Evolutionary conservation across 2,329 filamentous ascomycete species (phyloP).

Genomic region (Talaromyces sp.): DNA sequence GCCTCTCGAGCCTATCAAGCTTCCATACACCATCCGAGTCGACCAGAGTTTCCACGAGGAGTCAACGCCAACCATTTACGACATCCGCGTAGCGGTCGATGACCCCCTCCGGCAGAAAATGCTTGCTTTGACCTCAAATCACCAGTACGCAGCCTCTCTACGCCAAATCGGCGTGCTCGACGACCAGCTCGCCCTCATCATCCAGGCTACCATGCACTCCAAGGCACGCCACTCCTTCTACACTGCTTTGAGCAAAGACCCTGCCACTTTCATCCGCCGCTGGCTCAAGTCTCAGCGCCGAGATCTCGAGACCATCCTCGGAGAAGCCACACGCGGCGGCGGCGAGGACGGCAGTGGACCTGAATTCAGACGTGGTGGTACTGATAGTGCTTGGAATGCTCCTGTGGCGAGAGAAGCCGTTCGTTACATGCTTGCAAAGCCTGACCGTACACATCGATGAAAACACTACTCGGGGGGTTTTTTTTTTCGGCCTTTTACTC

Average conservation of each 20-base stretch:
- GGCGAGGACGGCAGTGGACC: constrained; percentile 50
- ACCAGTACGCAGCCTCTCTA: constrained; percentile 65
- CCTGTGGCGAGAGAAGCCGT: constrained; percentile 59
- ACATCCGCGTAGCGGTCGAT: constrained; percentile 77
- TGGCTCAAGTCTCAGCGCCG: constrained; percentile 91
- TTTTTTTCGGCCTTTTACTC: neutral
- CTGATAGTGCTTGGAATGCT: constrained; percentile 59
- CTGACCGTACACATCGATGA: constrained; percentile 23
- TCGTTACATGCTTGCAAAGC: constrained; percentile 54
- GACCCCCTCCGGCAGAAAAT: constrained; percentile 71
- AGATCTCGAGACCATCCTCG: constrained; percentile 81
- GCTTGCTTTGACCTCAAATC: constrained; percentile 61
- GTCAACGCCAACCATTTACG: constrained; percentile 78
- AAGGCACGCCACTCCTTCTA: constrained; percentile 92
- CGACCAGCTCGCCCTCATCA: constrained; percentile 74
- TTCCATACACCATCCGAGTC: constrained; percentile 89
- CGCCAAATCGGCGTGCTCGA: constrained; percentile 73
- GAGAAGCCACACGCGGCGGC: constrained; percentile 62
- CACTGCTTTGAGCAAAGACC: constrained; percentile 70
- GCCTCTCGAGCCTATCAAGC: constrained; percentile 72
- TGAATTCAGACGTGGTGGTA: constrained; percentile 46
- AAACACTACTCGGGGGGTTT: neutral
- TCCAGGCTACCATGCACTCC: constrained; percentile 76
- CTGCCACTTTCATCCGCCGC: constrained; percentile 73
- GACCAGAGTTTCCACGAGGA: constrained; percentile 75